These are phyloP conservation scores for Cytauxzoon felis DNA, from an alignment of 169 alveolate genomes.

Conservation along the genomic window DNA sequence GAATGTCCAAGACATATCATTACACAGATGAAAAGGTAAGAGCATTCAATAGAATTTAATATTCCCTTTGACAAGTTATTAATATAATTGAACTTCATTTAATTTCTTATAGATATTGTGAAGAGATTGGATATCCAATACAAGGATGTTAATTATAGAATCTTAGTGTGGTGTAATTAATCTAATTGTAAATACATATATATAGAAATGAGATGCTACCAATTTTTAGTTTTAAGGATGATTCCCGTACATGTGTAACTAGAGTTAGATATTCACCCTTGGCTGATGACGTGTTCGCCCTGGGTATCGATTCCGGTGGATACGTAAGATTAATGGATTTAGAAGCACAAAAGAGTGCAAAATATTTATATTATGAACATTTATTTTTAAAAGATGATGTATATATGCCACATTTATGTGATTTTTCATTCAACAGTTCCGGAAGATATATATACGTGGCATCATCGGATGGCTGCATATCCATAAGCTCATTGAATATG, in stretches of 20 bases:
- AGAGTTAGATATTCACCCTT: conserved; percentile 46
- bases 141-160: too few species aligned
- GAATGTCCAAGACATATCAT: conserved; percentile 42
- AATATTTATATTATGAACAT: not conserved
- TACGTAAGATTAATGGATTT: conserved; percentile 36
- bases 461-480: conserved; percentile 35
- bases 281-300: conserved; percentile 21
- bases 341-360: conserved; percentile 16
- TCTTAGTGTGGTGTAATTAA: too few species aligned
- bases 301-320: conserved; percentile 40
- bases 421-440: conserved; percentile 24
- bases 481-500: conserved; percentile 34
- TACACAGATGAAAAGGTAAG: conserved; percentile 58
- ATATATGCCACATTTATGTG: conserved; percentile 11
- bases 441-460: conserved; percentile 35
- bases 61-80: too few species aligned
- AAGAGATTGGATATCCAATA: too few species aligned
- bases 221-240: conserved; percentile 28
- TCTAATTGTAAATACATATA: conserved; percentile 7
- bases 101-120: too few species aligned
- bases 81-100: too few species aligned
- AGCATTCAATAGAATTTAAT: too few species aligned
- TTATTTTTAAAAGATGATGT: not conserved
- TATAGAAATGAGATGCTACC: conserved; percentile 34
- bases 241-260: conserved; percentile 19